Evolutionary conservation across 495 filamentous ascomycete species (phyloP), one percentile per base, ranked within the genome.

Genomic region (Talaromyces liani): DNA sequence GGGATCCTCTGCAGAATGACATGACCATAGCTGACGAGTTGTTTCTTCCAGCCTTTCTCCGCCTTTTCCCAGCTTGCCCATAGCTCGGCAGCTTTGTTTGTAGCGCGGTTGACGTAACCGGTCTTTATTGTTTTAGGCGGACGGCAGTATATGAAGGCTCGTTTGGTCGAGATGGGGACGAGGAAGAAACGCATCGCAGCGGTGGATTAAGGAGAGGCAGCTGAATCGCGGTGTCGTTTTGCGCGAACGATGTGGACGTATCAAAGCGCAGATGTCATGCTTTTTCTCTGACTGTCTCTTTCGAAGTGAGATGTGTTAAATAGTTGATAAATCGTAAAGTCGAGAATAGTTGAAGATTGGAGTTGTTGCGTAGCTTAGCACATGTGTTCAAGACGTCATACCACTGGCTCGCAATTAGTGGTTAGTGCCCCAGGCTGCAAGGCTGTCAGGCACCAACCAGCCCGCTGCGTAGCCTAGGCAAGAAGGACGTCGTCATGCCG

Each of bases 101-200:
- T 91, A 61, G 85, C 72, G 65, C 82, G 82, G 66, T 96, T 91
- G 20, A 85, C 65, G 63, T 79, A 69, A 20, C 81, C 73, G 61
- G 87, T 80, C 33, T 73, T 73, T 6, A 78, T 63, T 4, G 74
- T 31, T 65, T 80, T 74, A 22, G 93, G 75, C 54, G 87, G 86
- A 71, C 95, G 89, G 76, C 91, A 92, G 81, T 97, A 99, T 62
- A 99, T 87, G 57, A 99, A 83, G n/a, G 91, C 89, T 67, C 91
- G 87, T 70, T 88, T 81, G 9, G 91, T 96, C 58, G 93, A 96
- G 70, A 99, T 91, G 56, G 94, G 94, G 64, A 99, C 84, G 62
- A 99, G 87, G 79, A 92, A 96, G 72, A 99, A 85, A 74, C 92
- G 90, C 94, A 99, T 98, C 60, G 79, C 73, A 69, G 62, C 61